A percentile compares a stretch with the other conserved stretches of the same genome.
Conservation (phyloP, 805 yeast species). For the Candida krabiensis region DNA sequence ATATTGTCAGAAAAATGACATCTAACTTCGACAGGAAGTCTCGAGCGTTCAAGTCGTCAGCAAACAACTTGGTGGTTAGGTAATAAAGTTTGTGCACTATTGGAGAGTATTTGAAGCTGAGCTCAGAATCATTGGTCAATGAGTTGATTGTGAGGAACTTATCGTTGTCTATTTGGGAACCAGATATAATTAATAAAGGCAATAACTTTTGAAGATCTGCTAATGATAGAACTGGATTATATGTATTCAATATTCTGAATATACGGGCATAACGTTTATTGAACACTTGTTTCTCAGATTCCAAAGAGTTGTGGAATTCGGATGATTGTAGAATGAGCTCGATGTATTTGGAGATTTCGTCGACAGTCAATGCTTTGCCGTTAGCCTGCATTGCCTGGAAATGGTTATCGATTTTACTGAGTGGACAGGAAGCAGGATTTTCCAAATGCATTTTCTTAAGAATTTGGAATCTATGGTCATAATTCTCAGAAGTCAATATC, state of each 20-base stretch:
- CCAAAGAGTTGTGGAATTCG: slow-evolving; percentile 23
- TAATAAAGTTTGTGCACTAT: slow-evolving; percentile 14
- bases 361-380: slow-evolving; percentile 25
- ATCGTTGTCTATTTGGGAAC: slow-evolving; percentile 28
- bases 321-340: slow-evolving; percentile 28
- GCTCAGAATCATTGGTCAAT: neutral
- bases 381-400: slow-evolving; percentile 29
- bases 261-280: slow-evolving; percentile 22
- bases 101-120: slow-evolving; percentile 14
- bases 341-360: slow-evolving; percentile 21
- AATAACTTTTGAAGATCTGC: slow-evolving; percentile 22
- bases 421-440: slow-evolving; percentile 19
- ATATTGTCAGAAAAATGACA: slow-evolving; percentile 14
- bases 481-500: slow-evolving; percentile 14
- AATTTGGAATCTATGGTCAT: slow-evolving; percentile 16
- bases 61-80: slow-evolving; percentile 12
- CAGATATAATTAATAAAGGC: slow-evolving; percentile 27
- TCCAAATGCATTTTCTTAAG: slow-evolving; percentile 21
- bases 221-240: slow-evolving; percentile 20
- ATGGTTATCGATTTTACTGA: slow-evolving; percentile 21
- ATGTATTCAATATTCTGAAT: slow-evolving; percentile 15
- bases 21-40: slow-evolving; percentile 14
- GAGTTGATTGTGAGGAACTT: slow-evolving; percentile 19
- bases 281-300: slow-evolving; percentile 15
- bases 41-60: slow-evolving; percentile 5